Percentiles rank a stretch among this genome's conserved stretches.
These are phyloP conservation scores for Penicillium simplicissimum DNA, from an alignment of 495 filamentous ascomycete species.

Conservation along the genomic window DNA sequence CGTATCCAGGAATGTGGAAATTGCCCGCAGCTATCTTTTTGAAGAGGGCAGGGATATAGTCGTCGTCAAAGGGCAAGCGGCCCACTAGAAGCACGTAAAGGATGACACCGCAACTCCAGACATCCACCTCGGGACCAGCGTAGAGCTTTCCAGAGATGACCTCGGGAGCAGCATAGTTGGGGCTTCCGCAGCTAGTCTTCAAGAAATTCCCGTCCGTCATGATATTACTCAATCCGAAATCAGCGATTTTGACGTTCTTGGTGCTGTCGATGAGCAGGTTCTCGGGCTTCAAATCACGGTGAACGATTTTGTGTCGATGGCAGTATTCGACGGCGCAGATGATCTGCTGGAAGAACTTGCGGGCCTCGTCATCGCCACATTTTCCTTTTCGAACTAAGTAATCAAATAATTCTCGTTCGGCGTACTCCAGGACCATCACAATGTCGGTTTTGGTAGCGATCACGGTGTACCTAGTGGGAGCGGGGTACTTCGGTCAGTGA, in stretches of 20 bases:
- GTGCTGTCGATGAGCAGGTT: conserved; percentile 91
- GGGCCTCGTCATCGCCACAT: conserved; percentile 84
- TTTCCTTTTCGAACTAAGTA: conserved; percentile 91
- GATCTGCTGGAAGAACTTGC: conserved; percentile 98
- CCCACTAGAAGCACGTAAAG: conserved; percentile 93
- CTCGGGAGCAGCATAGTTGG: conserved; percentile 97
- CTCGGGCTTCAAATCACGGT: conserved; percentile 96
- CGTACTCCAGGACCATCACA: conserved; percentile 98
- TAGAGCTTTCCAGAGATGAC: conserved; percentile 98
- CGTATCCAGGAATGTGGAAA: conserved; percentile 84
- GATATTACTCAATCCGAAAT: conserved; percentile 98
- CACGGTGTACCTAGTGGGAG: conserved; percentile 74
- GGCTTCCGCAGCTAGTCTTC: conserved; percentile 96
- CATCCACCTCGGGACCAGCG: conserved; percentile 95
- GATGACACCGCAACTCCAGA: conserved; percentile 99
- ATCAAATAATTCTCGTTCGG: conserved; percentile 94
- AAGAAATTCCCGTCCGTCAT: conserved; percentile 99
- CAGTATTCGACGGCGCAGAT: conserved; percentile 99
- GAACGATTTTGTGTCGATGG: conserved; percentile 97
- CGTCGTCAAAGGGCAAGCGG: conserved; percentile 93
- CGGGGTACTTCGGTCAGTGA: conserved; percentile 13
- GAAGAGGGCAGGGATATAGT: conserved; percentile 86
- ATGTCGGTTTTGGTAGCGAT: conserved; percentile 92
- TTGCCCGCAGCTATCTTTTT: conserved; percentile 88
- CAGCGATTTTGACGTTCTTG: conserved; percentile 97